Evolutionary conservation across 805 yeast species (phyloP), one percentile per base, ranked within the genome.

Genomic region (Ogataea kodamae): DNA sequence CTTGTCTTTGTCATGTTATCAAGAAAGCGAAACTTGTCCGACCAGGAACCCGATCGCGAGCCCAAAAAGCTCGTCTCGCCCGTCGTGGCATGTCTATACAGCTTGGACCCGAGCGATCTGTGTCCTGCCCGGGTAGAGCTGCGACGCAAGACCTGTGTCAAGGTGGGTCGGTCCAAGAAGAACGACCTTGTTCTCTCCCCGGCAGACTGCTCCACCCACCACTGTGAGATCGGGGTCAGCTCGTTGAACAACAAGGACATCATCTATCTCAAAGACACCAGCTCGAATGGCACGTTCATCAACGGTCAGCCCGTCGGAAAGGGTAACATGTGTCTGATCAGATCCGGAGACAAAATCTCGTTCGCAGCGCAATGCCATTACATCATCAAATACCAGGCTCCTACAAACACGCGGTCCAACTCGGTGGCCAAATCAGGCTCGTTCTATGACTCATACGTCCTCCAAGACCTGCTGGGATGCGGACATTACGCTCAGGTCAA

Each of bases 401-500:
- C 26, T 7, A 22, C 14, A 5, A 38, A 22, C 17, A 12, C 18
- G n/a, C 37, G 18, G 15, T 13, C 16, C 18, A 22, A 32, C 4
- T 34, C 26, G 33, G 35, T n/a, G 43, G 26, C 21, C 35, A 34
- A 16, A 30, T 17, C 33, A 21, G 45, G 41, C 17, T 66, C 81
- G 2, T 75, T 82, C 34, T 74, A 70, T 41, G 83, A 79, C 48
- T 70, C 71, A 37, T 74, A 73, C 46, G 62, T 71, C 5, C 39
- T 74, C 12, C 85, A 84, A 1, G 67, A 64, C 35, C 74, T 78
- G 43, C 57, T 83, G 14, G 92, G 92, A 0, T 61, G 81, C 4
- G 92, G 92, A 1, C 90, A 83, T 57, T 83, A 83, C 49, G 90
- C 92, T 0, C 76, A 76, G n/a, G 92, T 83, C 3, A 79, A 76